These are phyloP conservation scores for Pinus albicaulis DNA, from an alignment of 75 land plant species.

Conservation along the genomic window DNA sequence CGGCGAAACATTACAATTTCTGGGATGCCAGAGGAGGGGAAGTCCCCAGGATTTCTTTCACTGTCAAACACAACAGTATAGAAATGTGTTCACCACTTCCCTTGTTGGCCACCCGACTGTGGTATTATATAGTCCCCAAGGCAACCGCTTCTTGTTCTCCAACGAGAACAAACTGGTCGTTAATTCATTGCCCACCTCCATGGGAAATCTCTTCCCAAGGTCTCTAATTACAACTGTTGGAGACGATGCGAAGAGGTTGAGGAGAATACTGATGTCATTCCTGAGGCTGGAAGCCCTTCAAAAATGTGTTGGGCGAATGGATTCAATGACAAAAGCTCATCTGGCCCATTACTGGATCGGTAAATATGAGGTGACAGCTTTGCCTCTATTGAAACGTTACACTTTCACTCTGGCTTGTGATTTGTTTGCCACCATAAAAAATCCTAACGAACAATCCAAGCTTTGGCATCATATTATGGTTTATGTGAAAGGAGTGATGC, in stretches of 20 bases:
- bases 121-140: conserved; percentile 26
- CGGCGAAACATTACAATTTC: neutral
- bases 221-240: neutral
- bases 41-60: neutral
- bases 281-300: conserved; percentile 25
- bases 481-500: conserved; percentile 8
- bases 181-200: conserved; percentile 33
- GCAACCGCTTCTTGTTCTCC: conserved; percentile 50
- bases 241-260: neutral
- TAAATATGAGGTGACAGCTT: neutral
- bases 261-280: conserved; percentile 16
- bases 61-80: conserved; percentile 11
- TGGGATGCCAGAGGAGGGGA: neutral
- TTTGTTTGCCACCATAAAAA: conserved; percentile 15
- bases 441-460: neutral
- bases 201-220: conserved; percentile 6
- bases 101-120: conserved; percentile 20
- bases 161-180: conserved; percentile 48
- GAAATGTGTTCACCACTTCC: conserved; percentile 33
- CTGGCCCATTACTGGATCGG: neutral
- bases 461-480: neutral
- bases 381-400: conserved; percentile 17
- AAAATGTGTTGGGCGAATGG: neutral
- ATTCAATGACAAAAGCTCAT: neutral
- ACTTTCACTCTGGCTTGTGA: neutral